Evolutionary conservation across 495 filamentous ascomycete species (phyloP).

Genomic region (Chaetomium cochliodes): DNA sequence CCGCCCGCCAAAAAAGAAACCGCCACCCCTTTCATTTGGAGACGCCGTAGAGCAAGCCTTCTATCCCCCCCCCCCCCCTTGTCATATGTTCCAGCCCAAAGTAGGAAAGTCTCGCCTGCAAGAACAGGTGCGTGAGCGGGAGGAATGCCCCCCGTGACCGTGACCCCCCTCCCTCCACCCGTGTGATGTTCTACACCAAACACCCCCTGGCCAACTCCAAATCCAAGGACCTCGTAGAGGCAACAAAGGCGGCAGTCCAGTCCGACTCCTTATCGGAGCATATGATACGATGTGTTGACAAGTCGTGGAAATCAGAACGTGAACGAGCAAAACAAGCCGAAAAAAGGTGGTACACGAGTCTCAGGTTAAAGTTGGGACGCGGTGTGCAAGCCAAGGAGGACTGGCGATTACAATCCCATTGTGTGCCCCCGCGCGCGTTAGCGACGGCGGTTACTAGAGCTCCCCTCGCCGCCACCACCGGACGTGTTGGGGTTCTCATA

Average conservation of each 20-base stretch:
- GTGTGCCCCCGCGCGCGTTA: constrained; percentile 5
- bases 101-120: background rate
- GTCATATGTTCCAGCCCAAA: constrained; percentile 8
- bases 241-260: background rate
- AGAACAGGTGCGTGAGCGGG: background rate
- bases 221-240: background rate
- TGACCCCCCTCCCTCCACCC: background rate
- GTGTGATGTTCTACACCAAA: background rate
- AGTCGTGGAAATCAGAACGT: background rate
- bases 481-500: constrained; percentile 44
- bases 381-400: background rate
- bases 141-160: background rate
- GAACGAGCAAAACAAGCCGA: background rate
- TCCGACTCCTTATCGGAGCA: background rate
- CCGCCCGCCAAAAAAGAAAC: background rate
- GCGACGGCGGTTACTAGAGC: constrained; percentile 22
- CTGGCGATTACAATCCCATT: background rate
- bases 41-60: constrained; percentile 10
- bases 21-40: constrained; percentile 2
- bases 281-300: background rate
- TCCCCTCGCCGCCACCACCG: constrained; percentile 24
- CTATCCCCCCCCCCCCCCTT: constrained; percentile 17
- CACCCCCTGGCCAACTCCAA: background rate
- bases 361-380: too few relatives aligned
- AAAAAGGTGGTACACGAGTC: background rate